Conservation (phyloP, 352 stramenopile genomes). For the Phytophthora sp. region DNA sequence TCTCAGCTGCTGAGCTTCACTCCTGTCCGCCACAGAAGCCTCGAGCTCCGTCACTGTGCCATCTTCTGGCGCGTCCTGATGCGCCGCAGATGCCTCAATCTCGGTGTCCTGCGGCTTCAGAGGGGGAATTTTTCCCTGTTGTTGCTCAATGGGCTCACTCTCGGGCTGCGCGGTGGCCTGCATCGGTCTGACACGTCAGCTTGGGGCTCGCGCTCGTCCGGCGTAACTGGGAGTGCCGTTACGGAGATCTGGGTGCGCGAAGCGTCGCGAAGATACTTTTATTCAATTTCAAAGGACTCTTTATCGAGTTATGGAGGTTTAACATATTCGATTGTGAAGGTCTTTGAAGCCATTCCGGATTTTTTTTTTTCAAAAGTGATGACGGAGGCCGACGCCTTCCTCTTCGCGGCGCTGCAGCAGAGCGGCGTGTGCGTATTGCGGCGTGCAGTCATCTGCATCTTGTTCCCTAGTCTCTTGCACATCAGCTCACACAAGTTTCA, state of each 20-base stretch:
- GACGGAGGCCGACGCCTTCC: slow-evolving; percentile 53
- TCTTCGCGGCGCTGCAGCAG: slow-evolving; percentile 58
- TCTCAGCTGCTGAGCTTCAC: slow-evolving; percentile 31
- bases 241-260: not conserved
- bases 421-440: slow-evolving; percentile 42
- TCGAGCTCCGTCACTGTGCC: no score
- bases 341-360: not conserved
- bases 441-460: not conserved
- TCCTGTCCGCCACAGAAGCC: no score
- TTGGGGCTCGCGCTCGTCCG: no score
- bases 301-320: not conserved
- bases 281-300: not conserved
- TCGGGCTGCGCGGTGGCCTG: slow-evolving; percentile 28
- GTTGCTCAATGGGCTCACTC: slow-evolving; percentile 9
- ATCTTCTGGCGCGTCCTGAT: no score
- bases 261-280: slow-evolving; percentile 14
- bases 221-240: not conserved
- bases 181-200: no score
- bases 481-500: not conserved
- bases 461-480: not conserved
- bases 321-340: not conserved
- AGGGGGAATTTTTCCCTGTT: not conserved
- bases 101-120: not conserved
- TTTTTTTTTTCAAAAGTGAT: slow-evolving; percentile 28
- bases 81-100: no score